Evolutionary conservation across 306 rosid genomes (phyloP).

Genomic region (Begonia peltatifolia): DNA sequence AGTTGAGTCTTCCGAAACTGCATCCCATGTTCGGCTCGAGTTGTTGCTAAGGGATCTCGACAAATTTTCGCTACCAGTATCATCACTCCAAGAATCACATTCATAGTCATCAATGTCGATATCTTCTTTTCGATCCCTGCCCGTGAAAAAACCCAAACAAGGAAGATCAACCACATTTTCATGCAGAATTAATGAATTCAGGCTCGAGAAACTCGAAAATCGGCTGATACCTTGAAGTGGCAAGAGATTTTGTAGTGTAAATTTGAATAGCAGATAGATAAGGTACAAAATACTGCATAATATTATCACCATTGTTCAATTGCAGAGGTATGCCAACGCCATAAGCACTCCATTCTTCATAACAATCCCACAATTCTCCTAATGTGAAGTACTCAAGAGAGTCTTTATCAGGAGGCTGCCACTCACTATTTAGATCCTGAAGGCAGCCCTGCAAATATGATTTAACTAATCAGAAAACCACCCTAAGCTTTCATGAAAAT

Average conservation of each 20-base stretch:
- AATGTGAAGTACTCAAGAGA: constrained; percentile 32
- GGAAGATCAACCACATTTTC: background rate
- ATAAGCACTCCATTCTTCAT: constrained; percentile 73
- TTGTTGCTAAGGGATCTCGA: constrained; percentile 46
- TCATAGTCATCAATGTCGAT: constrained; percentile 34
- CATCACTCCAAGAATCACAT: constrained; percentile 70
- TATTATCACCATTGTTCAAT: constrained; percentile 27
- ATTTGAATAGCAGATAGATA: constrained; percentile 66
- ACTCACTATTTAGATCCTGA: constrained; percentile 31
- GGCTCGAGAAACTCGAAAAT: background rate
- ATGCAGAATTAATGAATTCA: background rate
- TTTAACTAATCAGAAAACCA: background rate
- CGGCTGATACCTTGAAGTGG: constrained; percentile 24
- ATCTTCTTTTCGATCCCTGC: constrained; percentile 29
- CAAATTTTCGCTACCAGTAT: constrained; percentile 49
- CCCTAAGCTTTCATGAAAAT: background rate
- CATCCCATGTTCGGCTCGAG: constrained; percentile 67
- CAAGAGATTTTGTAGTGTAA: constrained; percentile 34
- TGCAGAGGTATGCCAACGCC: constrained; percentile 43
- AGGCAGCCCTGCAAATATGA: constrained; percentile 27
- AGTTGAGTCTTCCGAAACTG: constrained; percentile 47
- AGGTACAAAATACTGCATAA: constrained; percentile 50
- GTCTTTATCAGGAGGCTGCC: constrained; percentile 51
- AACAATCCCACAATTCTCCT: constrained; percentile 55
- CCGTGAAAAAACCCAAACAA: background rate